A percentile compares a stretch with the other conserved stretches of the same genome.
Conservation (phyloP, 2,329 filamentous ascomycete genomes). For the Diplodia seriata region DNA sequence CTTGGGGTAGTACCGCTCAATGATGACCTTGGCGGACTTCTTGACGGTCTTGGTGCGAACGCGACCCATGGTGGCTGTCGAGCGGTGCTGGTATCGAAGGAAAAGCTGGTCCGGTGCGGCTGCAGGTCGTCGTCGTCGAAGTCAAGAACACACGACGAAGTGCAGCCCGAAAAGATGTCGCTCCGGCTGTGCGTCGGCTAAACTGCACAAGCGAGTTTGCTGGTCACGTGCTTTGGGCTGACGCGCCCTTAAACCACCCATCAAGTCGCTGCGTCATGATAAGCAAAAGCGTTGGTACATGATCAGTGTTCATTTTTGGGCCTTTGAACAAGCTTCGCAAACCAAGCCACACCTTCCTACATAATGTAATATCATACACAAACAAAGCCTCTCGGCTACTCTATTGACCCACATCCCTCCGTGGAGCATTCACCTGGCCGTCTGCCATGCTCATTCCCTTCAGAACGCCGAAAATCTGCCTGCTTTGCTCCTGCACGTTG, state of each 20-base stretch:
- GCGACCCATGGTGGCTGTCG: constrained; percentile 60
- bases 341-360: background rate
- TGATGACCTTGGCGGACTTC: constrained; percentile 98
- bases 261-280: background rate
- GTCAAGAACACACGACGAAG: background rate
- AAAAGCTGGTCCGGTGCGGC: constrained; percentile 29
- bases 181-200: constrained; percentile 28
- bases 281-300: background rate
- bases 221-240: constrained; percentile 5
- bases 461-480: background rate
- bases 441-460: background rate
- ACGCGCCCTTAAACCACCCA: background rate
- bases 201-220: constrained; percentile 20
- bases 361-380: constrained; percentile 9
- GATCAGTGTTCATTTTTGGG: background rate
- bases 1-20: constrained; percentile 84
- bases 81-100: constrained; percentile 9
- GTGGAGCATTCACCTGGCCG: background rate
- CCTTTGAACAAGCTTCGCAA: no score
- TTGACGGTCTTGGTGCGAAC: constrained; percentile 72
- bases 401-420: constrained; percentile 17
- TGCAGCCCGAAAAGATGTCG: constrained; percentile 21
- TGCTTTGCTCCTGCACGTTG: background rate
- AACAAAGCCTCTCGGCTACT: background rate
- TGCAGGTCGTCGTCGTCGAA: constrained; percentile 32